Conservation (phyloP, 2,329 filamentous ascomycete species). For the Colletotrichum sojae region DNA sequence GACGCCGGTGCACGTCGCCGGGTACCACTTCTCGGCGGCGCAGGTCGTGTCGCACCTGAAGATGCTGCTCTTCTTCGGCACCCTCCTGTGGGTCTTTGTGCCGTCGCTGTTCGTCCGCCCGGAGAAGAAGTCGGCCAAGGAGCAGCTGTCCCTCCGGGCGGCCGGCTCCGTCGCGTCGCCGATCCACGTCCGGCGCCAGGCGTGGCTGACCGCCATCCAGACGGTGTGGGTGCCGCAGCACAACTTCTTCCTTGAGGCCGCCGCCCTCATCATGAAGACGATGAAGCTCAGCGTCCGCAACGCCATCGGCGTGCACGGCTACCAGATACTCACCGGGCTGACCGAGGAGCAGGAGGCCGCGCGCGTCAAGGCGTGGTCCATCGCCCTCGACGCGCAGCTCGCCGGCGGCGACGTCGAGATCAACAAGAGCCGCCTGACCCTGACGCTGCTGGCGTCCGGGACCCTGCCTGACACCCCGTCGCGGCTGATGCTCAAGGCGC, state of each 20-base stretch:
- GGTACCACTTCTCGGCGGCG: conserved; percentile 63
- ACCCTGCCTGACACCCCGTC: conserved; percentile 88
- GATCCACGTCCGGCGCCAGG: conserved; percentile 87
- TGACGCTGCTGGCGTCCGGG: conserved; percentile 89
- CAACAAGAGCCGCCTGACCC: conserved; percentile 85
- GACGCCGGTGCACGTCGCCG: conserved; percentile 67
- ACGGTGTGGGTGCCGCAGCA: conserved; percentile 92
- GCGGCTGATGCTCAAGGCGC: conserved; percentile 89
- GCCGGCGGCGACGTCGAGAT: conserved; percentile 92
- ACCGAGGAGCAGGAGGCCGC: conserved; percentile 89
- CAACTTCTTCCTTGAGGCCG: conserved; percentile 87
- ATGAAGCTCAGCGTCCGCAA: conserved; percentile 86
- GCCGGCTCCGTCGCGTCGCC: conserved; percentile 84
- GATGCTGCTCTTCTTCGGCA: conserved; percentile 65
- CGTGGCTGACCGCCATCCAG: conserved; percentile 94
- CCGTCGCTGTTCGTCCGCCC: conserved; percentile 64
- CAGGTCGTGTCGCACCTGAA: conserved; percentile 67
- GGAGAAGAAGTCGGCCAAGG: conserved; percentile 65
- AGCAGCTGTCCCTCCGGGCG: conserved; percentile 59
- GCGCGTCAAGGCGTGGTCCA: conserved; percentile 91
- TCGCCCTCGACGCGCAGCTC: conserved; percentile 92
- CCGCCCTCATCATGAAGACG: conserved; percentile 84
- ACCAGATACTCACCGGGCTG: conserved; percentile 83
- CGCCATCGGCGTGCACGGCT: conserved; percentile 81
- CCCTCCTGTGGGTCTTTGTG: conserved; percentile 68